phyloP scores from a whole-genome alignment of 1,284 basidiomycete genomes.

The Leccinum pachyderme region DNA sequence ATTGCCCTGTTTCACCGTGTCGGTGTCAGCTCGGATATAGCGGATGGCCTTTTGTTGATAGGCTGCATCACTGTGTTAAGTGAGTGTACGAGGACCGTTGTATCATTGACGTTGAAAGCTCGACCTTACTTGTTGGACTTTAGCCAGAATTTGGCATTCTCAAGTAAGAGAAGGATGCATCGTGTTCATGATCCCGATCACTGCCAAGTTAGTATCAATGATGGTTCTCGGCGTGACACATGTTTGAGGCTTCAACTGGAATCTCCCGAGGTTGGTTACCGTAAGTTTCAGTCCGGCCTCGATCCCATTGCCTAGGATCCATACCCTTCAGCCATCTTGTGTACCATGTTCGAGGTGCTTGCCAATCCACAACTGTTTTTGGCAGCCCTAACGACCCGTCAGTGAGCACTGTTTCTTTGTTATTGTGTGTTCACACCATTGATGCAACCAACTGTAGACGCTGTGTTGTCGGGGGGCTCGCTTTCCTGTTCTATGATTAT shows the following conservation, averaged over 20 bases:
- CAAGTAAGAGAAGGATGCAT: too few relatives aligned
- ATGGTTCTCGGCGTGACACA: too few relatives aligned
- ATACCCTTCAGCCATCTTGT: not conserved
- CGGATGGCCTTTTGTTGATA: not conserved
- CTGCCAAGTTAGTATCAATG: too few relatives aligned
- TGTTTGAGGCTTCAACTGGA: too few relatives aligned
- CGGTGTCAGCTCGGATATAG: not conserved
- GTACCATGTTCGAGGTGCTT: not conserved
- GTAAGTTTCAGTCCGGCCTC: not conserved
- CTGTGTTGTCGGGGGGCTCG: slow-evolving; percentile 1
- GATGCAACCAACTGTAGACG: not conserved
- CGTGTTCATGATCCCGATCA: too few relatives aligned
- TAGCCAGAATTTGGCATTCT: not conserved
- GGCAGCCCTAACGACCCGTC: not conserved
- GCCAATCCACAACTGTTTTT: not conserved
- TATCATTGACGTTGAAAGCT: not conserved
- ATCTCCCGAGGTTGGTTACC: too few relatives aligned
- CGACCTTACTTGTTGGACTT: not conserved
- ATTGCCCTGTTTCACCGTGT: not conserved
- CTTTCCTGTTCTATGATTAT: slow-evolving; percentile 13
- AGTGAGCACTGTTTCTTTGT: not conserved
- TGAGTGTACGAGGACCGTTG: not conserved
- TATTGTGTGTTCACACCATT: not conserved
- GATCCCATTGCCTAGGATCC: not conserved
- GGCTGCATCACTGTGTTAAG: not conserved